Percentiles rank a stretch among this genome's conserved stretches.
These are phyloP conservation scores for Venturia asperata DNA, from an alignment of 2,329 filamentous ascomycete genomes.

Conservation along the genomic window DNA sequence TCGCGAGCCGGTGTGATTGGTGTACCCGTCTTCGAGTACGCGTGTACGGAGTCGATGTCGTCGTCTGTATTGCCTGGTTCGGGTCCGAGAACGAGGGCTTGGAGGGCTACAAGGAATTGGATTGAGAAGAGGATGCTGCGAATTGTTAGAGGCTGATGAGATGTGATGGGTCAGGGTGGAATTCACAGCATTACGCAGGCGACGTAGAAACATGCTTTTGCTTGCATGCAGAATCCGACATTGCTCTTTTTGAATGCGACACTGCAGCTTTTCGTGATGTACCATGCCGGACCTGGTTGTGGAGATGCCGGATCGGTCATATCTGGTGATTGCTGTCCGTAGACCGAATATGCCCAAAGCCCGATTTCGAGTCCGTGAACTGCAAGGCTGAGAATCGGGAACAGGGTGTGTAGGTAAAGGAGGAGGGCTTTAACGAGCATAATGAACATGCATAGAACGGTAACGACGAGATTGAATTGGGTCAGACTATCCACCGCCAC, in stretches of 20 bases:
- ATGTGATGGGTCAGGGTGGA: background rate
- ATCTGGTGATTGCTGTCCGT: conserved; percentile 67
- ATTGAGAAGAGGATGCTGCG: conserved; percentile 3
- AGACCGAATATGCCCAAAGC: conserved; percentile 59
- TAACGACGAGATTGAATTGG: conserved; percentile 68
- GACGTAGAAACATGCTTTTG: conserved; percentile 59
- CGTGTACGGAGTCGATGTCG: conserved; percentile 34
- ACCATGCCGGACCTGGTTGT: conserved; percentile 62
- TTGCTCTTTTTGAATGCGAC: conserved; percentile 51
- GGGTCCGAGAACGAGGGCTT: conserved; percentile 49
- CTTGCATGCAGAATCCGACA: conserved; percentile 55
- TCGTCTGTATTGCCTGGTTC: conserved; percentile 27
- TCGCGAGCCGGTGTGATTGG: conserved; percentile 40
- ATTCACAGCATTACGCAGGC: conserved; percentile 63
- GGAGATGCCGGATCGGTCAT: conserved; percentile 57
- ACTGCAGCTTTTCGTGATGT: conserved; percentile 62
- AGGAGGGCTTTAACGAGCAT: conserved; percentile 62
- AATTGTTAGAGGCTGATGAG: background rate
- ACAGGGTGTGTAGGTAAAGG: conserved; percentile 65
- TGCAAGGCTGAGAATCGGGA: conserved; percentile 55
- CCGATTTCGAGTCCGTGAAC: conserved; percentile 51
- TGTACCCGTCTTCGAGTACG: conserved; percentile 41
- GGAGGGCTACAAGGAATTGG: conserved; percentile 52
- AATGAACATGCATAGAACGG: conserved; percentile 68
- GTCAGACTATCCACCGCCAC: conserved; percentile 53